These are phyloP conservation scores for Microsporum audouinii DNA, from an alignment of 2,329 filamentous ascomycete genomes.

Conservation along the genomic window DNA sequence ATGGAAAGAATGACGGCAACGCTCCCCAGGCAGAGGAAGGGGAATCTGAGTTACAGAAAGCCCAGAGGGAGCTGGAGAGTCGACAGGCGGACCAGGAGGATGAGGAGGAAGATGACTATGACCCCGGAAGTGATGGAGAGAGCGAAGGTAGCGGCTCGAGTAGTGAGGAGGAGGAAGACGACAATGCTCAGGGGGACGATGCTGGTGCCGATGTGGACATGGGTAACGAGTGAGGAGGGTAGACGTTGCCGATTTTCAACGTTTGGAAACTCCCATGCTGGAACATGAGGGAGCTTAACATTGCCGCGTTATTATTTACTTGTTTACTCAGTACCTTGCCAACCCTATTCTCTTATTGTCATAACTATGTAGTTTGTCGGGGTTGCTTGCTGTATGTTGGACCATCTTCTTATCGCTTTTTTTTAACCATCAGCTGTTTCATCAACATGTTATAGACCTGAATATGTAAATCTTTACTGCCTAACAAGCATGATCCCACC, in stretches of 20 bases:
- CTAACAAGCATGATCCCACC: too few relatives aligned
- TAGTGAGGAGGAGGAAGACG: constrained; percentile 32
- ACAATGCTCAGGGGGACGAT: not conserved
- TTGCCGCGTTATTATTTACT: not conserved
- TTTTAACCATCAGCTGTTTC: not conserved
- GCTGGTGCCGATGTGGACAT: not conserved
- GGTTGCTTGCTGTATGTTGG: not conserved
- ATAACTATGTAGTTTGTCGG: not conserved
- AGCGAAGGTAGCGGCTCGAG: constrained; percentile 38
- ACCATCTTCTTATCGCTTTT: not conserved
- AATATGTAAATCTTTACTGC: too few relatives aligned
- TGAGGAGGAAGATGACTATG: constrained; percentile 41
- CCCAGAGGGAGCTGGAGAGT: constrained; percentile 42
- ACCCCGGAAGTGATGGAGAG: constrained; percentile 39
- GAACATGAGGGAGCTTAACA: not conserved
- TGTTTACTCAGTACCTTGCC: not conserved
- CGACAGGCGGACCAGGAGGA: constrained; percentile 30
- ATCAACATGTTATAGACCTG: too few relatives aligned
- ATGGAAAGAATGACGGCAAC: constrained; percentile 6
- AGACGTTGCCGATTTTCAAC: not conserved
- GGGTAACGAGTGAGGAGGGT: not conserved
- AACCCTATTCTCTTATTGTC: not conserved
- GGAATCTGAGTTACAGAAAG: constrained; percentile 47
- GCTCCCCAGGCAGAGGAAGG: constrained; percentile 32
- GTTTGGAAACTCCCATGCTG: not conserved